Evolutionary conservation across 1,139 yeast species (phyloP).

Genomic region (Hansenula lynferdii): DNA sequence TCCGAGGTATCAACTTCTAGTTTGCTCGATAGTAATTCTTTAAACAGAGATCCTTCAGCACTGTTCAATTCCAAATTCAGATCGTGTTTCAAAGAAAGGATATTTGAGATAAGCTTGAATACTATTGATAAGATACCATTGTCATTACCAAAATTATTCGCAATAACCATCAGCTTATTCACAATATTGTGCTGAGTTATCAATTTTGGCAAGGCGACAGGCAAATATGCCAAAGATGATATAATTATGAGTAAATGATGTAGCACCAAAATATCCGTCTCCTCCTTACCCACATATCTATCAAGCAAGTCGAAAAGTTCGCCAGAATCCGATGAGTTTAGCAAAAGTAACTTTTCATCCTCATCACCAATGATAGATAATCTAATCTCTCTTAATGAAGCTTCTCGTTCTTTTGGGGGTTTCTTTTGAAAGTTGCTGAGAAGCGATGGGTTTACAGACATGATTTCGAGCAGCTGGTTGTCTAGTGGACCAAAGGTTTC

Average conservation of each 20-base stretch:
- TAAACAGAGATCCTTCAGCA: slow-evolving; percentile 11
- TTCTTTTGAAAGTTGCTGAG: background rate
- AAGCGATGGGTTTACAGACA: background rate
- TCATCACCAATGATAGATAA: slow-evolving; percentile 22
- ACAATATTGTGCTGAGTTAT: slow-evolving; percentile 14
- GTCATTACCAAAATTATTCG: slow-evolving; percentile 16
- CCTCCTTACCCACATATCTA: slow-evolving; percentile 1
- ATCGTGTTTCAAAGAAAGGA: slow-evolving; percentile 16
- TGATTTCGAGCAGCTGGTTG: too few relatives aligned
- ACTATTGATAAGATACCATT: slow-evolving; percentile 19
- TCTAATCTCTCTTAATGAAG: slow-evolving; percentile 13
- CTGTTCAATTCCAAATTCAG: slow-evolving; percentile 9
- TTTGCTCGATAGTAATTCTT: slow-evolving; percentile 7
- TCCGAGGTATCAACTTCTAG: slow-evolving; percentile 1
- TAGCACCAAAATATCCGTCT: slow-evolving; percentile 2
- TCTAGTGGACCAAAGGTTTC: too few relatives aligned
- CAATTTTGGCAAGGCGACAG: slow-evolving; percentile 17
- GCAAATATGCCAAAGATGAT: slow-evolving; percentile 26
- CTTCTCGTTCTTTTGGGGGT: slow-evolving; percentile 2
- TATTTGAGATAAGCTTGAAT: slow-evolving; percentile 24
- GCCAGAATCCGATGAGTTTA: slow-evolving; percentile 8
- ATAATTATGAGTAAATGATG: slow-evolving; percentile 21
- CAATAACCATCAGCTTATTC: slow-evolving; percentile 18
- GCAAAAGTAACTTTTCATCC: slow-evolving; percentile 14
- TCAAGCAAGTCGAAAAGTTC: slow-evolving; percentile 7